Percentiles rank a stretch among this genome's conserved stretches.
These are phyloP conservation scores for Thraustochytrium sp. DNA, from an alignment of 352 stramenopile genomes.

Conservation along the genomic window DNA sequence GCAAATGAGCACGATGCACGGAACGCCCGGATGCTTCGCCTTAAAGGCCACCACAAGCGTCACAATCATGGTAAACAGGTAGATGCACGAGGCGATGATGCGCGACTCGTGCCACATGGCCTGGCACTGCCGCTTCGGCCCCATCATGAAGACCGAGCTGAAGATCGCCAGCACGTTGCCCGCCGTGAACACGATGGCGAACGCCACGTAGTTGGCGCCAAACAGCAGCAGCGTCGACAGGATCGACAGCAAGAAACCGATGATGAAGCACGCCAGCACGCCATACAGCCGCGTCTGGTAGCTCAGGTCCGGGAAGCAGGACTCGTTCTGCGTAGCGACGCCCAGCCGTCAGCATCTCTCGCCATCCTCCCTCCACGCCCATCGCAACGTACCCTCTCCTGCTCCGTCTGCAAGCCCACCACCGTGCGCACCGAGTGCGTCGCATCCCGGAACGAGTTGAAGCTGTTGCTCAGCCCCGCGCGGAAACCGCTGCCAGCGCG, in stretches of 20 bases:
- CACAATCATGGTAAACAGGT: slow-evolving; percentile 54
- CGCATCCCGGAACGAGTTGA: not conserved
- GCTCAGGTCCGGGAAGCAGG: slow-evolving; percentile 42
- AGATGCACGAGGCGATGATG: slow-evolving; percentile 51
- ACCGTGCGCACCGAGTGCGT: not conserved
- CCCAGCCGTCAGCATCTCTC: not conserved
- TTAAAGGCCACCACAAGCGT: slow-evolving; percentile 51
- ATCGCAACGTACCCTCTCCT: slow-evolving; percentile 17
- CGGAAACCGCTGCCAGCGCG: not conserved
- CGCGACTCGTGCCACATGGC: slow-evolving; percentile 59
- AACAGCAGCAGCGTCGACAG: slow-evolving; percentile 11
- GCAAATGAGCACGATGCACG: slow-evolving; percentile 57
- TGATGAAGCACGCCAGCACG: slow-evolving; percentile 19
- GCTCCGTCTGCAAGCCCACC: slow-evolving; percentile 21
- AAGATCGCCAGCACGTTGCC: slow-evolving; percentile 57
- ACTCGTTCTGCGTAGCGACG: slow-evolving; percentile 16
- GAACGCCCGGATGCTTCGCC: slow-evolving; percentile 48
- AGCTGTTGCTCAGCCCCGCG: not conserved
- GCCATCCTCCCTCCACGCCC: not conserved
- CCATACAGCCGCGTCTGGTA: slow-evolving; percentile 42
- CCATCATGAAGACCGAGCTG: slow-evolving; percentile 56
- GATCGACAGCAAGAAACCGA: not conserved
- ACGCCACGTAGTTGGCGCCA: slow-evolving; percentile 25
- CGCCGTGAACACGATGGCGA: slow-evolving; percentile 57
- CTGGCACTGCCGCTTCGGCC: slow-evolving; percentile 54